Evolutionary conservation across 2,329 filamentous ascomycete genomes (phyloP).

Genomic region (Dactylellina drechsleri): DNA sequence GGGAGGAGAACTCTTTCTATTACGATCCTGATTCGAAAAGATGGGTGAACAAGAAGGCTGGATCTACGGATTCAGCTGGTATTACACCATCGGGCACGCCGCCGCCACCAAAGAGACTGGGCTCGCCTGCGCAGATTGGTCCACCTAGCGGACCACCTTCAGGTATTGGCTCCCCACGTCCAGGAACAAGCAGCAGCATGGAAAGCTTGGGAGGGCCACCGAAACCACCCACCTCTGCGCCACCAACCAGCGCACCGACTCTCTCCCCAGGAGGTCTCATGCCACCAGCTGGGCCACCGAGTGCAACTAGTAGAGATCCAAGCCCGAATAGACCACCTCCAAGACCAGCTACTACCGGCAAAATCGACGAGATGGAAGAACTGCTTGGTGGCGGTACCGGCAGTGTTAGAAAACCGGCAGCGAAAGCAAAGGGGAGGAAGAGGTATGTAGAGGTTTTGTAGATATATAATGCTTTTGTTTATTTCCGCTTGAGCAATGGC

Average conservation of each 20-base stretch:
- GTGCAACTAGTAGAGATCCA: constrained; percentile 60
- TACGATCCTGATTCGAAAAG: constrained; percentile 96
- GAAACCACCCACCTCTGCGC: constrained; percentile 36
- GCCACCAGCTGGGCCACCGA: constrained; percentile 60
- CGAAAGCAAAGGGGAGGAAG: constrained; percentile 81
- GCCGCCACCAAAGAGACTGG: constrained; percentile 75
- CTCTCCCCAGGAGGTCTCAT: constrained; percentile 56
- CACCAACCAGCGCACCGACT: constrained; percentile 21
- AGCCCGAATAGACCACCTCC: constrained; percentile 72
- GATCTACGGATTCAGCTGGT: constrained; percentile 70
- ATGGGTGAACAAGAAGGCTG: constrained; percentile 96
- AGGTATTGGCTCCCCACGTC: constrained; percentile 24
- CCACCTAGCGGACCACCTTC: constrained; percentile 51
- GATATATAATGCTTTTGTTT: constrained; percentile 8
- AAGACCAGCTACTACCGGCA: constrained; percentile 81
- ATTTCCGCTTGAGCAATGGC: background rate
- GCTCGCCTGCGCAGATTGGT: constrained; percentile 45
- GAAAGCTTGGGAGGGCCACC: constrained; percentile 31
- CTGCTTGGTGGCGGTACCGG: constrained; percentile 73
- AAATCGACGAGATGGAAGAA: constrained; percentile 94
- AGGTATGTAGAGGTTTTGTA: constrained; percentile 96
- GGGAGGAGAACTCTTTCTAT: constrained; percentile 90
- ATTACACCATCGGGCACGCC: constrained; percentile 72
- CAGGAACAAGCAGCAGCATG: constrained; percentile 32
- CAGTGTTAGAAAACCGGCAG: constrained; percentile 66